Base-by-base conservation (phyloP, 371 early-diverging fungal genomes). In the Apophysomyces ossiformis region DNA sequence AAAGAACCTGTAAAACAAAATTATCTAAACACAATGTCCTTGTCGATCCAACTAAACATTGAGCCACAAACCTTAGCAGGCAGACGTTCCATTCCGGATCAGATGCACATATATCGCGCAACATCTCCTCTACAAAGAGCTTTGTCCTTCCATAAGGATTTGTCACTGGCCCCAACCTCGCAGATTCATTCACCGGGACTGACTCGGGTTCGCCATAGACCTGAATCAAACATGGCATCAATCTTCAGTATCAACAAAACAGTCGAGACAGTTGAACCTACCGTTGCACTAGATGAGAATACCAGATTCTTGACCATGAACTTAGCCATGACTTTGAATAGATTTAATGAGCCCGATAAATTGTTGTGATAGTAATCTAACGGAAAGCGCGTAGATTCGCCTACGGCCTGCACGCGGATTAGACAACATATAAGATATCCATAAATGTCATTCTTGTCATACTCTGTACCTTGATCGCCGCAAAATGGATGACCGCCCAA, bases 131-230 rank as follows among this genome's bases (percentile, higher is more conserved):
- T 61, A 89, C 87, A 75, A 90, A 91, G 21, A 89, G 77, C 71
- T 96, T 96, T 12, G 95, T 91, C 41, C 89, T 87, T 11, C 95
- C 97, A 63, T 96, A 96, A 5, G 97, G 96, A 72, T 90, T 94
- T 38, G 86, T 89, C 60, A 87, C 87, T 3, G 85, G 82, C 5
- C 90, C 90, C 7, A 84, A 69, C 39, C 84, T 75, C 26, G 87
- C 84, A 11, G 82, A 78, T 73, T 94, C 92, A 58, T 77, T 72
- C 37, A 91, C 80, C 11, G 90, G 88, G 13, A 73, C 74, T 69
- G 76, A 69, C 8, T 79, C 77, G 1, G 88, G 87, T 26, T 85
- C 76, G 12, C 91, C 92, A 75, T 94, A 94, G 7, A 94, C 50
- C 91, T 50, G 91, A 50, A 7, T 16, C 7, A 1, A n/a, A 13